Percentiles rank a stretch among this genome's conserved stretches.
Evolutionary conservation across 257 asterid species (phyloP).

Genomic region (Apocynum venetum): DNA sequence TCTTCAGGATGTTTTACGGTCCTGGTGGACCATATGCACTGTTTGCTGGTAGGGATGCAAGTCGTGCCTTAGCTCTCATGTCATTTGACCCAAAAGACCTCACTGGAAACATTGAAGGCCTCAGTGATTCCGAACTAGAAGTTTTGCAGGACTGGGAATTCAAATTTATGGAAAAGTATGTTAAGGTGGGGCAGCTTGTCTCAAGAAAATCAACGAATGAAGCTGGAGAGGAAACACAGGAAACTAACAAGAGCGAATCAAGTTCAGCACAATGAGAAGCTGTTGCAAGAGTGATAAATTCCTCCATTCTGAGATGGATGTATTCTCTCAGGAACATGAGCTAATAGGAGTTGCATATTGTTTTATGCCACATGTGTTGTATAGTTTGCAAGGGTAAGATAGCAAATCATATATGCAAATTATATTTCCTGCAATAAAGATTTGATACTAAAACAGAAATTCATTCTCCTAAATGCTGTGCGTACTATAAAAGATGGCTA

Average conservation of each 20-base stretch:
- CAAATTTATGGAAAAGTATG: slow-evolving; percentile 84
- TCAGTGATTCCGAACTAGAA: slow-evolving; percentile 63
- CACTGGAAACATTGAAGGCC: slow-evolving; percentile 68
- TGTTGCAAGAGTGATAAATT: too few species aligned
- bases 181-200: slow-evolving; percentile 73
- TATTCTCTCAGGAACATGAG: not conserved
- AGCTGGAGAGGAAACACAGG: slow-evolving; percentile 21
- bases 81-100: slow-evolving; percentile 80
- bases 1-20: too few species aligned
- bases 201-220: slow-evolving; percentile 27
- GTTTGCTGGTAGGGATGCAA: too few species aligned
- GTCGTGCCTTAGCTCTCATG: too few species aligned
- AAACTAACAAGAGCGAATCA: slow-evolving; percentile 12
- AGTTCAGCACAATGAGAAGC: not conserved
- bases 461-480: too few species aligned
- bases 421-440: too few species aligned
- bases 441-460: too few species aligned
- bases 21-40: too few species aligned
- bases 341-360: not conserved
- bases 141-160: slow-evolving; percentile 86
- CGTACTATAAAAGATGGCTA: too few species aligned
- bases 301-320: not conserved
- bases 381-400: not conserved
- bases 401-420: too few species aligned
- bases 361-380: not conserved